Conservation (phyloP, 2,329 filamentous ascomycete genomes). For the Leptodontidium sp. region DNA sequence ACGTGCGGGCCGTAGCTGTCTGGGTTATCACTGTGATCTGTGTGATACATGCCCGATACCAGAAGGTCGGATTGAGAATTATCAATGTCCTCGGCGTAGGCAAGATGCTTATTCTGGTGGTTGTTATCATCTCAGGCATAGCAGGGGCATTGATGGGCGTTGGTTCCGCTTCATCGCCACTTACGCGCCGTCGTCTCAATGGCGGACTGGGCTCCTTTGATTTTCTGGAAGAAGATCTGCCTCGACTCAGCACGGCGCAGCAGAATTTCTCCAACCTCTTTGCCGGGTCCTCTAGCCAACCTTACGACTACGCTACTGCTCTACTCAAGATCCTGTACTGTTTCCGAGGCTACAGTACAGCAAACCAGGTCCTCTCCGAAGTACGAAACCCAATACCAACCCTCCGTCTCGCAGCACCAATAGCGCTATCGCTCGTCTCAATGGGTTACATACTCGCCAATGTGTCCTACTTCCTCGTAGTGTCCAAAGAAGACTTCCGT, state of each 20-base stretch:
- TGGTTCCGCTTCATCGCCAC: constrained; percentile 35
- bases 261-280: constrained; percentile 53
- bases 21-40: constrained; percentile 56
- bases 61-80: constrained; percentile 56
- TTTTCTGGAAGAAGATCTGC: constrained; percentile 15
- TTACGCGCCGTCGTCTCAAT: constrained; percentile 34
- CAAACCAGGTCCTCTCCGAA: constrained; percentile 64
- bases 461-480: constrained; percentile 66
- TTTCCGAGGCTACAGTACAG: constrained; percentile 62
- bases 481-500: constrained; percentile 63
- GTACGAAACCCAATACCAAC: constrained; percentile 64
- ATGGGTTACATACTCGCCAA: constrained; percentile 65
- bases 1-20: constrained; percentile 57
- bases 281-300: constrained; percentile 51
- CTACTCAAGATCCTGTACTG: constrained; percentile 65
- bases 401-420: constrained; percentile 62
- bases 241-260: constrained; percentile 46
- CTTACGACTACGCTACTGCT: constrained; percentile 57
- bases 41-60: constrained; percentile 55
- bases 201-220: constrained; percentile 32
- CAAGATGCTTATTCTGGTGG: constrained; percentile 58
- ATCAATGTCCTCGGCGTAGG: constrained; percentile 58
- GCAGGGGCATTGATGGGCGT: constrained; percentile 49
- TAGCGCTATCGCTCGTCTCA: constrained; percentile 62
- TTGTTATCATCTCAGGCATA: constrained; percentile 55